Conservation (phyloP, 345 rosid genomes). For the Toxicodendron radicans region DNA sequence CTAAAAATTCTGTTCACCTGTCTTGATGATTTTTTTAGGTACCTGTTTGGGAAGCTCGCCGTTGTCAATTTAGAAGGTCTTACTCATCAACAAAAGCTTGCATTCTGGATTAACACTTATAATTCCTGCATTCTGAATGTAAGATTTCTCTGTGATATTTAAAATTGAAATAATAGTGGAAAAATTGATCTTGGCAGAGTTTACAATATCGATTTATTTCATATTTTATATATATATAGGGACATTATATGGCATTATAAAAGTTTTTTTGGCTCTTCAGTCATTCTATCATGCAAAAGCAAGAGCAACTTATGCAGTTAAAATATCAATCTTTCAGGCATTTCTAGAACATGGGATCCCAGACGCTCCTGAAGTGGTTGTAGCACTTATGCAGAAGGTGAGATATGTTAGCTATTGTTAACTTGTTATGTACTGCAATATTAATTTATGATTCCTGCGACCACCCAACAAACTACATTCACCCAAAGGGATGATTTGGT, state of each 20-base stretch:
- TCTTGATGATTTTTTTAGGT: constrained; percentile 45
- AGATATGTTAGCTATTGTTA: constrained; percentile 4
- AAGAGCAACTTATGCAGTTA: constrained; percentile 14
- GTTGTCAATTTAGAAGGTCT: constrained; percentile 62
- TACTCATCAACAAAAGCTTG: constrained; percentile 90
- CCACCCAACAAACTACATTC: background rate
- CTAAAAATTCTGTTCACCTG: constrained; percentile 12
- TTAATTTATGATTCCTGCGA: background rate
- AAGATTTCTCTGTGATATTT: constrained; percentile 25
- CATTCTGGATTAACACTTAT: constrained; percentile 93
- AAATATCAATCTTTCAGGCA: constrained; percentile 40
- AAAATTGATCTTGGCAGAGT: background rate
- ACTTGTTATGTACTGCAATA: background rate
- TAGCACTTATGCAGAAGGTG: constrained; percentile 90
- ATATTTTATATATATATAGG: background rate
- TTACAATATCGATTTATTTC: background rate
- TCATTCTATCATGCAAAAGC: constrained; percentile 4
- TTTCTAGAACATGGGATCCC: constrained; percentile 84
- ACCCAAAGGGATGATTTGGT: background rate
- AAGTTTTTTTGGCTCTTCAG: background rate
- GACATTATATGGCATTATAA: background rate
- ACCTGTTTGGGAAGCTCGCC: constrained; percentile 71
- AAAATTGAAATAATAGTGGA: background rate
- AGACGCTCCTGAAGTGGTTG: constrained; percentile 72
- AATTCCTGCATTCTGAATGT: constrained; percentile 90